phyloP scores from a whole-genome alignment of 768 basidiomycete genomes.

The Psilocybe subaeruginosa region DNA sequence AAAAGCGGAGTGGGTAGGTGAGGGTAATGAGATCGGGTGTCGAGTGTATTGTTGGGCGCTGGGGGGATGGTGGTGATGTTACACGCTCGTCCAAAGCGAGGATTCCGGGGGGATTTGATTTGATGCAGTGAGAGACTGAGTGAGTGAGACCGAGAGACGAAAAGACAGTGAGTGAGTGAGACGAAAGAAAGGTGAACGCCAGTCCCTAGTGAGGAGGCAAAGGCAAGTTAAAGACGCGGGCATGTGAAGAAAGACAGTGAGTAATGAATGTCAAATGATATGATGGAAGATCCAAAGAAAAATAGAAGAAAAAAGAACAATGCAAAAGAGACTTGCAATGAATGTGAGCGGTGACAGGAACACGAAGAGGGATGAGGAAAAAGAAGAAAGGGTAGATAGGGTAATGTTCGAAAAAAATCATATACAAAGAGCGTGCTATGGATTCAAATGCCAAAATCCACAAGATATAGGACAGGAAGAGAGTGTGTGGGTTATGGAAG shows the following conservation, averaged over 20 bases:
- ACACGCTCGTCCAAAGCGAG: constrained; percentile 45
- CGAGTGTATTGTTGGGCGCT: too few species aligned
- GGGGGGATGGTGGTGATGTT: constrained; percentile 14
- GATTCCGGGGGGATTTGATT: constrained; percentile 23
- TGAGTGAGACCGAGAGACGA: constrained; percentile 5
- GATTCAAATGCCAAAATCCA: neutral
- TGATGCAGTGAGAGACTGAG: constrained; percentile 4
- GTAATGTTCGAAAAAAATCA: neutral
- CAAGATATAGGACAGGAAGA: neutral
- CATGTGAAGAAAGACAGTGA: neutral
- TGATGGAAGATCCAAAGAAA: neutral
- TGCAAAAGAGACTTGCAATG: neutral
- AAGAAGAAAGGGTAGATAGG: neutral
- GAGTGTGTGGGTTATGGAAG: neutral
- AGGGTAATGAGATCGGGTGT: neutral
- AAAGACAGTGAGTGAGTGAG: neutral
- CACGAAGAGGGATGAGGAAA: neutral
- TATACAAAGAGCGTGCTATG: neutral
- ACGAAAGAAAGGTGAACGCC: neutral
- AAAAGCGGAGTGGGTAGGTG: neutral
- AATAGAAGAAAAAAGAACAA: neutral
- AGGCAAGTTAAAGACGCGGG: neutral
- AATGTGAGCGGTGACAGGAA: too few species aligned
- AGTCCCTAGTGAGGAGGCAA: neutral
- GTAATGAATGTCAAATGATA: neutral